phyloP scores from a whole-genome alignment of 257 asterid species.

The Linaria vulgaris region DNA sequence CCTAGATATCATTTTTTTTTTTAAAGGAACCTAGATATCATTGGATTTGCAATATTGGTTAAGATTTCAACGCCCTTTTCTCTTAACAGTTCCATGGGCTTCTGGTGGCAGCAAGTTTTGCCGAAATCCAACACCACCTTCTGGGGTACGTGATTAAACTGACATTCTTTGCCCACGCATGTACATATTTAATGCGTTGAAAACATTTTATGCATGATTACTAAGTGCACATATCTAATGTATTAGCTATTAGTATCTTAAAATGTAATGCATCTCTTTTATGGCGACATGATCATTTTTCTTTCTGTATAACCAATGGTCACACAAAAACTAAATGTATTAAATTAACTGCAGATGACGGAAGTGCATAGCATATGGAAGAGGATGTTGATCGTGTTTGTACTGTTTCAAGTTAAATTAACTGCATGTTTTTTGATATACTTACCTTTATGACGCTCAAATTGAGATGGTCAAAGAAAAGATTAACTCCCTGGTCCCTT shows the following conservation, averaged over 20 bases:
- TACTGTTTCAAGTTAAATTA: constrained; percentile 19
- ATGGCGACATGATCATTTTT: no score
- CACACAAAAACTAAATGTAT: no score
- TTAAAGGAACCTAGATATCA: no score
- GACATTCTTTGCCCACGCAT: not conserved
- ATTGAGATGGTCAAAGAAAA: no score
- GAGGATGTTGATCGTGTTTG: constrained; percentile 20
- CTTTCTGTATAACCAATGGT: not conserved
- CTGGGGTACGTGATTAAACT: constrained; percentile 77
- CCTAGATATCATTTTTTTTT: no score
- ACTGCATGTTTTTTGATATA: no score
- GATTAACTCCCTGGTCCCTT: no score
- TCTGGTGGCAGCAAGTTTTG: constrained; percentile 97
- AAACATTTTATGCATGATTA: no score
- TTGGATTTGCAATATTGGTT: not conserved
- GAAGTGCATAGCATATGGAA: constrained; percentile 4
- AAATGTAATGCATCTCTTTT: no score
- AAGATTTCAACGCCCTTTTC: constrained; percentile 20
- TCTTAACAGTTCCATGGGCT: constrained; percentile 93
- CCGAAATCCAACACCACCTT: constrained; percentile 87
- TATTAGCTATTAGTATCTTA: no score
- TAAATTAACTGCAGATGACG: constrained; percentile 27
- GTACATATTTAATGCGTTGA: not conserved
- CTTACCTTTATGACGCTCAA: no score
- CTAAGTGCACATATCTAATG: not conserved